Evolutionary conservation across 768 basidiomycete genomes (phyloP), one percentile per base, ranked within the genome.

Genomic region (Sporobolomyces roseus): DNA sequence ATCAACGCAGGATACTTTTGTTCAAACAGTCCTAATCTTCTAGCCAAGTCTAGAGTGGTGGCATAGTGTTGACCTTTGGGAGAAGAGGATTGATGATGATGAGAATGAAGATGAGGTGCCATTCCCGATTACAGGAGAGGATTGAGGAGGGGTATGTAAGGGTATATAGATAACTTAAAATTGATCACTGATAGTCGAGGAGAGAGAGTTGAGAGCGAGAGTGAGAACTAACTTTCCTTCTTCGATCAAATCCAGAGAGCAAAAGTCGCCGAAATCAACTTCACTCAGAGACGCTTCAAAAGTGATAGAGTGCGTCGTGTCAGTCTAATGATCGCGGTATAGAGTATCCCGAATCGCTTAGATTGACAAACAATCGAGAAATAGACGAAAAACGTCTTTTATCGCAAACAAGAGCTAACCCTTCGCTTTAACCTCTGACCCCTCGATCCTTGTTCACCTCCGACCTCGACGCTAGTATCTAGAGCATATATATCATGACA

Each of bases 11-110:
- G 62, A 16, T 14, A 27, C 27, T 50, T 16, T 19, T 12, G 3
- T 0, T 36, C 9, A 30, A 41, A 46, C 55, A 68, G 56, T 7
- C 49, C 33, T 12, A 60, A 45, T 1, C 67, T 55, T n/a, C 61
- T 49, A 7, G 61, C 61, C 10, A 12, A 27, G 45, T 68, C 67
- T 55, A 68, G 67, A 3, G 67, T 60, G 17, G 45, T 23, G 29
- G 62, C 61, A 48, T 64, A 68, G 33, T 51, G 66, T 21, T 51
- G 49, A 1, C 61, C 66, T 33, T 68, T 68, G 5, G 60, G 6
- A 1, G 60, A 32, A 14, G 65, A 3, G 21, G 38, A n/a, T 27
- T 43, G 56, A 41, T 58, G 56, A 25, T 43, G 56, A 45, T 58
- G 56, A 58, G 30, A 41, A 58, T 25, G 32, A 8, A 36, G 54